Evolutionary conservation across 1,284 basidiomycete genomes (phyloP), one percentile per base, ranked within the genome.

Genomic region (Sanghuangporus sanghuang): DNA sequence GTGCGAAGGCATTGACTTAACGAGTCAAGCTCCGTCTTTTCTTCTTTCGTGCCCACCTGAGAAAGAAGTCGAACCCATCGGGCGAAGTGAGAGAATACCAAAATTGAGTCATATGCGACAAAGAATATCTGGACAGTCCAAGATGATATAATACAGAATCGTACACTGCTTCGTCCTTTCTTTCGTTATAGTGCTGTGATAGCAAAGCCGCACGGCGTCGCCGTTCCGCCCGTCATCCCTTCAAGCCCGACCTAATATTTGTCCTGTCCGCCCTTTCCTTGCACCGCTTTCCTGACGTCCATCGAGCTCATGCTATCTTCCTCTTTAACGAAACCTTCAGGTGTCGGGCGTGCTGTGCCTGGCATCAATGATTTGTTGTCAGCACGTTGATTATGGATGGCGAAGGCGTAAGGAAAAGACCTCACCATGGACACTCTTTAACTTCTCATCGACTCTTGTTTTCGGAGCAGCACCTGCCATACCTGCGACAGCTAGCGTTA

Each of bases 201-300:
- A 32, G 27, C 27, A 32, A 5, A 32, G 4, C 5, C 27, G 27
- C 27, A 32, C 23, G 2, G 23, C 23, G 23, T 32, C 27, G 27
- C 3, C 27, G 27, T 5, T 32, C 27, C 27, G 27, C 5, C 27
- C 27, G 5, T 32, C 27, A 32, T 32, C 27, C 27, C 27, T 32
- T 46, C 44, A n/a, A 21, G 16, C 21, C 53, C 46, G 18, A 8
- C 35, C 38, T 42, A 63, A 36, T 63, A 63, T 40, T 63, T 63
- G 11, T 63, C 46, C 27, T 36, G 32, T 6, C 56, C 16, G n/a
- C n/a, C 27, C 56, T 63, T 63, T 23, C 62, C 62, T 39, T 63
- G 62, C 27, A 63, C 62, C 11, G 56, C 62, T 35, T 63, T 63
- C 42, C 62, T 39, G 14, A 63, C 62, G 35, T 63, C 62, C 55